Base-by-base conservation (phyloP, 2,329 filamentous ascomycete genomes). In the Paecilomyces variotii region DNA sequence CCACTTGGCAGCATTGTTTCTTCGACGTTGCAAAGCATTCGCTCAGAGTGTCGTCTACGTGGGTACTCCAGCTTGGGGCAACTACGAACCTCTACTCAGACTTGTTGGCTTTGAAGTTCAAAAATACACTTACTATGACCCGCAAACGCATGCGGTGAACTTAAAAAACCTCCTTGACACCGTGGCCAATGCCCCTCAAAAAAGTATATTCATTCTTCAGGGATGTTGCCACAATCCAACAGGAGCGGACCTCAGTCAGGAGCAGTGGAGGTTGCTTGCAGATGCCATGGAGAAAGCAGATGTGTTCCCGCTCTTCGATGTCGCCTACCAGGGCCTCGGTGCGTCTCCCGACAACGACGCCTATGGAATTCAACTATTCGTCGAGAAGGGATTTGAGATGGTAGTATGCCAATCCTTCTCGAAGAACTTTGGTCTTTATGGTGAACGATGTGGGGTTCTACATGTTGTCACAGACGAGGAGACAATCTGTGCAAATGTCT, bases 381-480 rank as follows among this genome's bases (percentile, higher is more conserved):
- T 14, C 7, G 35, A 45, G 14, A 45, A 19, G 14, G 35, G 35
- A 4, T 45, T 45, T 6, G 35, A 45, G n/a, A 45, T 45, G 14
- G 35, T 45, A 19, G 35, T 45, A 19, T 45, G 35, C 4, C 63
- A 66, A 51, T 64, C 63, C 1, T 65, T 65, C 39, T 64, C 64
- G 3, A 65, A 66, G 62, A 66, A 65, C 63, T 81, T 83, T 73
- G 92, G 92, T 62, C 84, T 97, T 19, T 97, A 97, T 72, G 92
- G 92, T 68, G 89, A 97, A 81, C 88, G 93, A 65, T 90, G 90
- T 14, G 93, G 93, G 58, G 92, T 88, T 79, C 92, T 97, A 83
- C 92, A 97, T 78, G 89, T 91, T 69, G 86, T 97, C 14, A 45
- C 35, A 7, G 5, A n/a, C 2, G n/a, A 19, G 4, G 14, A 45